Evolutionary conservation across 2,329 filamentous ascomycete genomes (phyloP).

Genomic region (Phialophora tarda): DNA sequence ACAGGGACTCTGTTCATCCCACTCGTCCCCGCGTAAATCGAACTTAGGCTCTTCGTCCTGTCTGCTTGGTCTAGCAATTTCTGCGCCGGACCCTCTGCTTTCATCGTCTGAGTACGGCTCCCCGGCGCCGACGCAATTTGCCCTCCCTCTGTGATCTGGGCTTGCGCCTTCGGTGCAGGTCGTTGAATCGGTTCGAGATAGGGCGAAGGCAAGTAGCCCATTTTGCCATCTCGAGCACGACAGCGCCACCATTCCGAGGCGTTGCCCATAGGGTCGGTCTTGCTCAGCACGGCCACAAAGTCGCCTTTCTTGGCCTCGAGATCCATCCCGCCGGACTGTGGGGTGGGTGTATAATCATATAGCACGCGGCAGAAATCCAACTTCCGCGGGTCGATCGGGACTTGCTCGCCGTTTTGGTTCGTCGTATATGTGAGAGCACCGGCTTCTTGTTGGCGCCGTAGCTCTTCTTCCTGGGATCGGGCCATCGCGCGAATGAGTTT

Average conservation of each 20-base stretch:
- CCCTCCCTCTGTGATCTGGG: constrained; percentile 46
- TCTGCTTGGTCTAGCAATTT: constrained; percentile 35
- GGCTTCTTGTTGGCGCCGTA: constrained; percentile 55
- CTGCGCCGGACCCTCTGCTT: constrained; percentile 36
- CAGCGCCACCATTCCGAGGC: constrained; percentile 98
- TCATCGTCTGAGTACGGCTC: constrained; percentile 63
- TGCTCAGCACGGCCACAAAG: constrained; percentile 89
- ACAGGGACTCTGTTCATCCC: constrained; percentile 30
- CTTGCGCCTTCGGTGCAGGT: constrained; percentile 48
- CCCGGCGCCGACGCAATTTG: constrained; percentile 44
- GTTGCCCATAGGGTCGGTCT: constrained; percentile 89
- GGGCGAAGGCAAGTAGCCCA: constrained; percentile 89
- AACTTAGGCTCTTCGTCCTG: constrained; percentile 44
- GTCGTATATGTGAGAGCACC: constrained; percentile 55
- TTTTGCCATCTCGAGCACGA: constrained; percentile 82
- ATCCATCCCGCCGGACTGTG: constrained; percentile 72
- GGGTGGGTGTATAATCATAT: constrained; percentile 90
- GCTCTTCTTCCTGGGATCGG: constrained; percentile 81
- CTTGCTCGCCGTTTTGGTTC: constrained; percentile 47
- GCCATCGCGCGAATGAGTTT: constrained; percentile 90
- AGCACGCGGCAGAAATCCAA: constrained; percentile 95
- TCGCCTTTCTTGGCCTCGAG: constrained; percentile 93
- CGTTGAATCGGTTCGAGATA: constrained; percentile 81
- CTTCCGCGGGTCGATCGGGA: constrained; percentile 79
- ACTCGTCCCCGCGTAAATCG: constrained; percentile 28